A percentile compares a stretch with the other conserved stretches of the same genome.
phyloP scores from a whole-genome alignment of 148 eudicot species.

The Silene conica region DNA sequence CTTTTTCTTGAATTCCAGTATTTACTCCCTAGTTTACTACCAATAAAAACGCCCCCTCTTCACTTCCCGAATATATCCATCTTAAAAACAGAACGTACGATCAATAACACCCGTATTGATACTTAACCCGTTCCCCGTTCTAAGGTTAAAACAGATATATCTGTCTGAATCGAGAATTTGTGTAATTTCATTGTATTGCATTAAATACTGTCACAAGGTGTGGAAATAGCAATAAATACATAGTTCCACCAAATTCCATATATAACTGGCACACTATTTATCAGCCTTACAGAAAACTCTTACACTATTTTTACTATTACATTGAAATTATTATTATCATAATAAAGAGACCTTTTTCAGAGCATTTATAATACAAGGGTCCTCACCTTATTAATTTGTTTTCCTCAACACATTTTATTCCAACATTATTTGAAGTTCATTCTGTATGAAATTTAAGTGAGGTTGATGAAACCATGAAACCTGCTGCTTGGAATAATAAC shows the following conservation, averaged over 20 bases:
- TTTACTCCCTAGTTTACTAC: not conserved
- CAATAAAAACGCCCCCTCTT: not conserved
- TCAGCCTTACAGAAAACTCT: conserved; percentile 9
- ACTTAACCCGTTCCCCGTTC: too few relatives aligned
- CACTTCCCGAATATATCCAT: not conserved
- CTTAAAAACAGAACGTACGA: too few relatives aligned
- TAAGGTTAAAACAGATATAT: too few relatives aligned
- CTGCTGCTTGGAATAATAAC: conserved; percentile 30
- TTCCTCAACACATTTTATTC: not conserved
- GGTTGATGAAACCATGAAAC: conserved; percentile 21
- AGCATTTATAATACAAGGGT: conserved; percentile 7
- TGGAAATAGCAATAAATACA: conserved; percentile 23
- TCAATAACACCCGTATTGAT: too few relatives aligned
- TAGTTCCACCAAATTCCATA: conserved; percentile 31
- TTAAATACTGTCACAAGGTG: conserved; percentile 25
- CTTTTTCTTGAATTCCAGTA: not conserved
- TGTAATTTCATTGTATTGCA: not conserved
- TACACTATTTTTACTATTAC: conserved; percentile 9
- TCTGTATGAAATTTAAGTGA: not conserved
- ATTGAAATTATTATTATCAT: conserved; percentile 18
- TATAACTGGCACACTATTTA: conserved; percentile 28
- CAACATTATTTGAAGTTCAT: not conserved
- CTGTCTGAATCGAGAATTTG: too few relatives aligned
- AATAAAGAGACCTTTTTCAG: conserved; percentile 11
- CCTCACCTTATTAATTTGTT: not conserved